Conservation (phyloP, 2,329 filamentous ascomycete species). For the Penicillium sp. region DNA sequence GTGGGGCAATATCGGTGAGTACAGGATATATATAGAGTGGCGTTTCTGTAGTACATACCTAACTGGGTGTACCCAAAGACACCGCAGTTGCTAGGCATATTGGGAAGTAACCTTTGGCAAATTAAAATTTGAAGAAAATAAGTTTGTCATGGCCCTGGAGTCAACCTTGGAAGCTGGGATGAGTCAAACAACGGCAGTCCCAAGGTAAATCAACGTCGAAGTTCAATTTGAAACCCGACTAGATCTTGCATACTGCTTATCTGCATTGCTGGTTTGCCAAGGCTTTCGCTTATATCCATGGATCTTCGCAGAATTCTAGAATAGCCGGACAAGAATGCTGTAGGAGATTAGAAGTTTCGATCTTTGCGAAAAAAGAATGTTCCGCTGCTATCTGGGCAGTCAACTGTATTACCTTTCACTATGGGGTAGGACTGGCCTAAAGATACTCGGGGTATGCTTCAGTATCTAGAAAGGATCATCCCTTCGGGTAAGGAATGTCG, state of each 20-base stretch:
- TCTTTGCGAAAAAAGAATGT: neutral
- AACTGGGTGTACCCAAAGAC: neutral
- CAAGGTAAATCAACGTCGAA: neutral
- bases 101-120: neutral
- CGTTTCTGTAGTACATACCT: neutral
- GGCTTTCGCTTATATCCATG: neutral
- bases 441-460: neutral
- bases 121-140: neutral
- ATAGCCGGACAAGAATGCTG: neutral
- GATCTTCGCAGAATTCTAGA: neutral
- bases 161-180: neutral
- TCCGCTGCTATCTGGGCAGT: neutral
- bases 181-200: neutral
- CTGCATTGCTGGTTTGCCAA: neutral
- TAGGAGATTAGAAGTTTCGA: neutral
- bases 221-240: neutral
- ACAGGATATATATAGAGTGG: neutral
- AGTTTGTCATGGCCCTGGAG: neutral
- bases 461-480: neutral
- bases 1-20: neutral
- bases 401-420: neutral
- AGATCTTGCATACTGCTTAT: neutral
- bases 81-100: neutral
- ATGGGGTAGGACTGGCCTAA: neutral
- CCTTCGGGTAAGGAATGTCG: neutral